Percentiles rank a stretch among this genome's conserved stretches.
Evolutionary conservation across 2,329 filamentous ascomycete species (phyloP).

Genomic region (Talaromyces piceae): DNA sequence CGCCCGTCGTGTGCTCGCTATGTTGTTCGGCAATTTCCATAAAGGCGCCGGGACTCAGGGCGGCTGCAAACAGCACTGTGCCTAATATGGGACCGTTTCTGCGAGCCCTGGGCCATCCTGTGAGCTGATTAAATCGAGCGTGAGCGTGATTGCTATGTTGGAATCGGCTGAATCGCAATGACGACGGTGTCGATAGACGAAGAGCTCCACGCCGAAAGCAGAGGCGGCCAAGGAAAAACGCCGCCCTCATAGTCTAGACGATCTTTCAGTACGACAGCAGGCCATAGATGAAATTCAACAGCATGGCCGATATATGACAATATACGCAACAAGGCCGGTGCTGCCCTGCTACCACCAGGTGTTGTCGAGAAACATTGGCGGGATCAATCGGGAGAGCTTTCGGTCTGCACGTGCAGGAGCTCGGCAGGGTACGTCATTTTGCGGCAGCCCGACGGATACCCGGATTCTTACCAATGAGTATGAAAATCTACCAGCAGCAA

Average conservation of each 20-base stretch:
- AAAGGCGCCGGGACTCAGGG: slow-evolving; percentile 51
- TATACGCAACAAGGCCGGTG: neutral
- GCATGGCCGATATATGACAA: slow-evolving; percentile 4
- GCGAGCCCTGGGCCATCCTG: slow-evolving; percentile 13
- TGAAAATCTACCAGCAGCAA: neutral
- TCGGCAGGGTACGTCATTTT: slow-evolving; percentile 7
- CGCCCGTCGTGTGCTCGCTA: slow-evolving; percentile 54
- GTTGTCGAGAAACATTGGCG: neutral
- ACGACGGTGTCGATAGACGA: slow-evolving; percentile 25
- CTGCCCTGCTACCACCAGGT: neutral
- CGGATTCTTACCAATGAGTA: neutral
- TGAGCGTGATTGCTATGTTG: slow-evolving; percentile 18
- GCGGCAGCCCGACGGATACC: neutral
- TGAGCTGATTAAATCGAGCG: slow-evolving; percentile 14
- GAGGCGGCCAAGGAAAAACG: slow-evolving; percentile 43
- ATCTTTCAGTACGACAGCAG: slow-evolving; percentile 4
- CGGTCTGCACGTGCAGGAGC: slow-evolving; percentile 8
- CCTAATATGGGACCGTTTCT: slow-evolving; percentile 20
- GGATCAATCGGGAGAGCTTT: neutral
- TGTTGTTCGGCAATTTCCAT: slow-evolving; percentile 50
- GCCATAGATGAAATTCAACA: slow-evolving; percentile 3
- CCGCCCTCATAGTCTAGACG: slow-evolving; percentile 42
- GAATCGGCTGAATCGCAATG: slow-evolving; percentile 21
- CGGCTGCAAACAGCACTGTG: slow-evolving; percentile 32
- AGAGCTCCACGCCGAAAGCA: slow-evolving; percentile 38